Conservation (phyloP, 441 rosid genomes). For the Adansonia madagascariensis region DNA sequence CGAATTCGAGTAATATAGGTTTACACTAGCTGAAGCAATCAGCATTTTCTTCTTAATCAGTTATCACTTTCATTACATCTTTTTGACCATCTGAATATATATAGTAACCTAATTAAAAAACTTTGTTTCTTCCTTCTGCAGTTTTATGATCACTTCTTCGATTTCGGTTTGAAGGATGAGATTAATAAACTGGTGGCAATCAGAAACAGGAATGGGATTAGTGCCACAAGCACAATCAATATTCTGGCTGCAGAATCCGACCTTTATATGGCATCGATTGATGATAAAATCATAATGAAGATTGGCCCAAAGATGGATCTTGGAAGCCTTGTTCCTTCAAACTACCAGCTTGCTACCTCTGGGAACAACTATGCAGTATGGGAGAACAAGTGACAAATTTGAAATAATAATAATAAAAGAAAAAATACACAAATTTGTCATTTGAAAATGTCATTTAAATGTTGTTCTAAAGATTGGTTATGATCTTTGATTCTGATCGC, state of each 20-base stretch:
- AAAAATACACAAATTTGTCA: too few relatives aligned
- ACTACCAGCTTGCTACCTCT: slow-evolving; percentile 49
- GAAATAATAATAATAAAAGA: too few relatives aligned
- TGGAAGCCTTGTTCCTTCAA: slow-evolving; percentile 51
- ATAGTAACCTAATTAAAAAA: not conserved
- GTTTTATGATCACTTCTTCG: slow-evolving; percentile 71
- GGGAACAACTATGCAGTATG: slow-evolving; percentile 55
- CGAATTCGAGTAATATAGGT: too few relatives aligned
- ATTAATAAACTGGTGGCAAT: slow-evolving; percentile 43
- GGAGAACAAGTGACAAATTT: slow-evolving; percentile 35
- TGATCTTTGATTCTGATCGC: too few relatives aligned
- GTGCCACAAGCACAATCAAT: slow-evolving; percentile 38
- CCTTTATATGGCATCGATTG: slow-evolving; percentile 55
- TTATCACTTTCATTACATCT: not conserved
- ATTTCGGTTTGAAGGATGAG: slow-evolving; percentile 55
- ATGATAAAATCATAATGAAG: slow-evolving; percentile 52
- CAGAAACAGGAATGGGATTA: slow-evolving; percentile 43
- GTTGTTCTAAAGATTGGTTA: too few relatives aligned
- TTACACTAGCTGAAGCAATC: not conserved
- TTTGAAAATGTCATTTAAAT: too few relatives aligned
- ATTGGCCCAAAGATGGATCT: slow-evolving; percentile 59
- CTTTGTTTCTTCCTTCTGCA: slow-evolving; percentile 22
- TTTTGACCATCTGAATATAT: not conserved
- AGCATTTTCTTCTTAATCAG: slow-evolving; percentile 23
- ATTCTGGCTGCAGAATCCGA: slow-evolving; percentile 54